Evolutionary conservation across 352 stramenopile species (phyloP), one percentile per base, ranked within the genome.

Genomic region (Phytophthora pinifolia): DNA sequence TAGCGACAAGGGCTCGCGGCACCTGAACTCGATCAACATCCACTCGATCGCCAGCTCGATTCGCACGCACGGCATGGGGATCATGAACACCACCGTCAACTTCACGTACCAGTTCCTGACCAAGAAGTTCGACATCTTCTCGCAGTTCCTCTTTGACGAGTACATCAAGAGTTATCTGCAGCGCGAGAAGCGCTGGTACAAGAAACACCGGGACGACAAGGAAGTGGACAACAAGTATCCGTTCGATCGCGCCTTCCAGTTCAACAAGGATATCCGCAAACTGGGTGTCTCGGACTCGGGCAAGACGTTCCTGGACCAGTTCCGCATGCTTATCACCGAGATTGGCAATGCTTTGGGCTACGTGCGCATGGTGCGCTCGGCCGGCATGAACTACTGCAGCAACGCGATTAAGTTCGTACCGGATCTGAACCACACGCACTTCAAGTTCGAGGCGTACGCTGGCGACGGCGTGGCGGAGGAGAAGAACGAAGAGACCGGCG

Each of bases 11-110:
- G 91, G 92, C 15, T 94, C 88, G 20, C 94, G 94, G 25, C 89
- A 97, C 62, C 48, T 98, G 36, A 94, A 96, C 63, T 97, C 89
- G 35, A 94, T 98, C 37, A 96, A 92, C 60, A 96, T 98, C 37
- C 84, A 97, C 52, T 94, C 75, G 42, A 92, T 98, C 47, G 74
- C 85, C 13, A 90, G 81, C 46, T 97, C 86, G 4, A 90, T 98
- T 37, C 82, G 86, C 17, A 97, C 96, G n/a, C 95, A 98, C 56
- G 95, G 95, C 49, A 94, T 98, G 75, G 95, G 95, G 31, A 97
- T 98, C 60, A 83, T 98, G 66, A 98, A 96, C 67, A 98, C 89
- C 10, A 95, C 92, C 2, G 92, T 98, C 18, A 98, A 98, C 72
- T 97, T 97, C 50, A 97, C 91, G 52, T 98, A 98, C 62, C 89